Evolutionary conservation across 1,284 basidiomycete genomes (phyloP), one percentile per base, ranked within the genome.

Genomic region (Earliella scabrosa): DNA sequence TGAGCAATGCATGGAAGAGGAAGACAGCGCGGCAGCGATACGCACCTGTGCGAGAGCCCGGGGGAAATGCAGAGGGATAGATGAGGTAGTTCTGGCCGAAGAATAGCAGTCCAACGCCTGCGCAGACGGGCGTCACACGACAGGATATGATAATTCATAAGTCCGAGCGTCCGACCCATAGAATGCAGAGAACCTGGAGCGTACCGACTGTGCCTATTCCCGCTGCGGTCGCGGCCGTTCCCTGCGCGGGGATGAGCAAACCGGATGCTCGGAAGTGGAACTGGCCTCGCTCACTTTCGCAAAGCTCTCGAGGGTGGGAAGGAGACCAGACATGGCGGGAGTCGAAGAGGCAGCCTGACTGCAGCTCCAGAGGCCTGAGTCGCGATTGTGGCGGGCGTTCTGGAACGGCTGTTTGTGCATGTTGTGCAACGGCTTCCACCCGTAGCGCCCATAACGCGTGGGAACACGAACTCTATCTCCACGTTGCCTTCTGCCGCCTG

Each of bases 11-110:
- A 14, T 27, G 29, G 9, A n/a, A 21, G 46, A 40, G 52, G 4
- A 27, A 45, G 20, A 13, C 29, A 40, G n/a, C 24, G 1, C 8
- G 11, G 29, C 11, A 68, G 76, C 53, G 29, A 13, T 21, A 46
- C 70, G 45, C 54, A 92, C 92, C 80, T 64, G 77, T 86, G 32
- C 93, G 78, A n/a, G 93, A 93, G 4, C 92, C 93, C 21, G 85
- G 81, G 11, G 93, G 93, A 64, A 90, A 89, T n/a, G 89, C 86
- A 24, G 92, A 87, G 0, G 94, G 95, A 69, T 97, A 97, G 68
- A 97, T 95, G 49, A 97, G 78, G 60, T 83, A 89, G 68, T 88
- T 89, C 71, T 97, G 94, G 35, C 90, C 90, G 66, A 92, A 95
- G 68, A 88, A 93, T 31, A 93, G 81, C 35, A 95, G 77, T 7